Evolutionary conservation across 495 filamentous ascomycete species (phyloP).

Genomic region (Hypoxylon subgilvum): DNA sequence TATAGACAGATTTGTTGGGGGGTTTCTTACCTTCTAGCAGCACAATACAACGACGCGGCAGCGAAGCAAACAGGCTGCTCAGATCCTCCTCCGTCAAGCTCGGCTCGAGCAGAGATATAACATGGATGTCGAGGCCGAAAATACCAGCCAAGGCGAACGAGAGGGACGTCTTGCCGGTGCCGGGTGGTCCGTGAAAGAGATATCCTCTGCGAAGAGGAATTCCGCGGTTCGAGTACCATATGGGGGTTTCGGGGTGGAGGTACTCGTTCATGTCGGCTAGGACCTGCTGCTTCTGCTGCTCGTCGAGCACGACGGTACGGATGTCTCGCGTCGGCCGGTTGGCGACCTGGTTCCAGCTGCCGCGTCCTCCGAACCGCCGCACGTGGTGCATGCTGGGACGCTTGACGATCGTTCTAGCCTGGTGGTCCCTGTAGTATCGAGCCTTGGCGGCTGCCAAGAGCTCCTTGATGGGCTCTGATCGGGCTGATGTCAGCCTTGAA

Average conservation of each 20-base stretch:
- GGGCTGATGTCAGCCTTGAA: neutral
- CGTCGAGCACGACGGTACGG: constrained; percentile 82
- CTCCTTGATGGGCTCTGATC: constrained; percentile 63
- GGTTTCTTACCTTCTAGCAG: constrained; percentile 57
- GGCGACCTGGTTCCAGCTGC: constrained; percentile 69
- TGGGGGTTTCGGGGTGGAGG: constrained; percentile 70
- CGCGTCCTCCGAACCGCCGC: constrained; percentile 45
- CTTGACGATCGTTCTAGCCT: constrained; percentile 57
- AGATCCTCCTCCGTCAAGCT: constrained; percentile 74
- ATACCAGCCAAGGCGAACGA: constrained; percentile 72
- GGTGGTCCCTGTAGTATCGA: constrained; percentile 53
- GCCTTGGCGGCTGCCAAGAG: constrained; percentile 63
- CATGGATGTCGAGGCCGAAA: constrained; percentile 72
- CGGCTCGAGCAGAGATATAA: constrained; percentile 66
- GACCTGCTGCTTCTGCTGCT: constrained; percentile 71
- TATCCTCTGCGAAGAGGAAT: constrained; percentile 92
- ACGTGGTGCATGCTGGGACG: constrained; percentile 48
- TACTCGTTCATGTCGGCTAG: constrained; percentile 88
- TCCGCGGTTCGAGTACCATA: constrained; percentile 82
- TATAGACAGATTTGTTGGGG: no score
- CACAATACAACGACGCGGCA: constrained; percentile 70
- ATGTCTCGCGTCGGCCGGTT: constrained; percentile 76
- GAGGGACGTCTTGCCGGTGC: constrained; percentile 67
- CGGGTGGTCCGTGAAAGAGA: constrained; percentile 77
- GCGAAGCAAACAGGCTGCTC: constrained; percentile 65